Conservation (phyloP, 805 yeast genomes). For the Metschnikowia hibisci region DNA sequence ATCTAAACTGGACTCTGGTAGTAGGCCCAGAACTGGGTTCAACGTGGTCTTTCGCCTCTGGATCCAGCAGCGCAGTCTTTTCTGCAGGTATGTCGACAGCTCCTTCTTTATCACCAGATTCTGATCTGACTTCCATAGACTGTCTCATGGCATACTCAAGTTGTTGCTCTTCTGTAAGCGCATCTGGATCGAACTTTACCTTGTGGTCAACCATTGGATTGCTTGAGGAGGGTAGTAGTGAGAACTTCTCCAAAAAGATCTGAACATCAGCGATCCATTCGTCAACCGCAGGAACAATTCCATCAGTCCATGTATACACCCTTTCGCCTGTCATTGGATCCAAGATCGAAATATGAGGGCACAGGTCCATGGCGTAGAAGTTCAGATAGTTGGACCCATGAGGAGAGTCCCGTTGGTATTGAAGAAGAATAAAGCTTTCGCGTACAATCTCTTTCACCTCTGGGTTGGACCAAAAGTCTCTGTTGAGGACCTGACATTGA, state of each 20-base stretch:
- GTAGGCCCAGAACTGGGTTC: constrained; percentile 63
- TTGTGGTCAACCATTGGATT: constrained; percentile 68
- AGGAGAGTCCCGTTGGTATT: constrained; percentile 74
- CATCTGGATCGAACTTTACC: constrained; percentile 55
- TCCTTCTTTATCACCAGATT: constrained; percentile 20
- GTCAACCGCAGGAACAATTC: constrained; percentile 53
- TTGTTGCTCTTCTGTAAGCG: constrained; percentile 80
- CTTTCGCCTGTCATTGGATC: constrained; percentile 97
- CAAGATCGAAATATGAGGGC: constrained; percentile 86
- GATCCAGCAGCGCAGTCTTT: constrained; percentile 28
- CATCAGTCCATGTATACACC: constrained; percentile 67
- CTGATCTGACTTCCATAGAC: constrained; percentile 45
- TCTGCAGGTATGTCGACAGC: constrained; percentile 16
- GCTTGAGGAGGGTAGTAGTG: constrained; percentile 56
- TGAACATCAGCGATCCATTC: constrained; percentile 65
- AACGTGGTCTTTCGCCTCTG: constrained; percentile 44
- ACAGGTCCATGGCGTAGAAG: constrained; percentile 65
- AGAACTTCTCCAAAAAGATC: constrained; percentile 62
- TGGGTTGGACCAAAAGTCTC: constrained; percentile 86
- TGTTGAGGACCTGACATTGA: constrained; percentile 81
- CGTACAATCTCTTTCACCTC: constrained; percentile 61
- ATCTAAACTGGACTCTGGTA: constrained; percentile 83
- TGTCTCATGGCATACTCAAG: constrained; percentile 69
- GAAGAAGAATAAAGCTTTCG: constrained; percentile 75
- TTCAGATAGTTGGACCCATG: constrained; percentile 69